A percentile compares a stretch with the other conserved stretches of the same genome.
Conservation (phyloP, 306 rosid genomes). For the Gastrolobium bilobum region DNA sequence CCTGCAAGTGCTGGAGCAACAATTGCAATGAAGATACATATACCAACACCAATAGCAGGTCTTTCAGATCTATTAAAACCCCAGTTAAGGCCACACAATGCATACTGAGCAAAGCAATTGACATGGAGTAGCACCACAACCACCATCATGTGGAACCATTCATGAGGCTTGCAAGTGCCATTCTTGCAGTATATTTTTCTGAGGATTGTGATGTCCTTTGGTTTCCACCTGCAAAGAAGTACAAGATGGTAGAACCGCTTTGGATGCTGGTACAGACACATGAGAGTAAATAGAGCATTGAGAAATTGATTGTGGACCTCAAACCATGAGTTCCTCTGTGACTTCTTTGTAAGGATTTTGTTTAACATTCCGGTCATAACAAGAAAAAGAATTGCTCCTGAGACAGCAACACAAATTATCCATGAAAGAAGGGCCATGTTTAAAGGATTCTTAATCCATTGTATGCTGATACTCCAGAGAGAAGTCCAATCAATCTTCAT, state of each 20-base stretch:
- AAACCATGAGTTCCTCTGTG: slow-evolving; percentile 64
- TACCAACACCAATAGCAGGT: slow-evolving; percentile 58
- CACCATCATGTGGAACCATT: slow-evolving; percentile 63
- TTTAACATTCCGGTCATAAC: slow-evolving; percentile 73
- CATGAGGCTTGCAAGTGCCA: slow-evolving; percentile 64
- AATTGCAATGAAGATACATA: slow-evolving; percentile 65
- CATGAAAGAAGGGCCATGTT: slow-evolving; percentile 68
- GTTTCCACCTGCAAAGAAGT: slow-evolving; percentile 67
- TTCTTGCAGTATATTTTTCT: slow-evolving; percentile 61
- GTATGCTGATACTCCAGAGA: slow-evolving; percentile 44
- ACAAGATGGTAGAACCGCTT: slow-evolving; percentile 63
- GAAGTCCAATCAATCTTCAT: slow-evolving; percentile 54
- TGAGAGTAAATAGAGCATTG: slow-evolving; percentile 77
- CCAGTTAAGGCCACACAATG: slow-evolving; percentile 70
- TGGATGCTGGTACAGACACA: slow-evolving; percentile 71
- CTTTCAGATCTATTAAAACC: slow-evolving; percentile 58
- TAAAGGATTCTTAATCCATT: slow-evolving; percentile 64
- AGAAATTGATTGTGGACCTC: slow-evolving; percentile 74
- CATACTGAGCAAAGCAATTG: slow-evolving; percentile 73
- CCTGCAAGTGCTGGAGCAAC: slow-evolving; percentile 61
- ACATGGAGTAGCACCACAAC: slow-evolving; percentile 66
- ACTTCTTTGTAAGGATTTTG: slow-evolving; percentile 50
- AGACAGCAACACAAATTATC: slow-evolving; percentile 58
- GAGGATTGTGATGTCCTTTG: slow-evolving; percentile 54
- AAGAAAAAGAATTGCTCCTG: slow-evolving; percentile 70